Conservation (phyloP, 192 early-diverging fungal species). For the Umbelopsis vinacea region DNA sequence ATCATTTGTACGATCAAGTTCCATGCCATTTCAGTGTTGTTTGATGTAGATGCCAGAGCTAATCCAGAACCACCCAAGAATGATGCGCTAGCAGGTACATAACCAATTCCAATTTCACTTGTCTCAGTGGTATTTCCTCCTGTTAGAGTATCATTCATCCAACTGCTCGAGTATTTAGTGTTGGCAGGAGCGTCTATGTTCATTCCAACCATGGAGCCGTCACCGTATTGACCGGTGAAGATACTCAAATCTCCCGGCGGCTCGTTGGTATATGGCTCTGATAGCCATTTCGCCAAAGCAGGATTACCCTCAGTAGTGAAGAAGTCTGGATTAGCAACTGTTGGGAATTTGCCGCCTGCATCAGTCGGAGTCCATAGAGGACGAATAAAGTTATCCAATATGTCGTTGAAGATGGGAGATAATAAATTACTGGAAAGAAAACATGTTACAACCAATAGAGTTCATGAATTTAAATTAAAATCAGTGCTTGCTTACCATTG, state of each 20-base stretch:
- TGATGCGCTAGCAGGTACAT: constrained; percentile 23
- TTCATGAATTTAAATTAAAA: neutral
- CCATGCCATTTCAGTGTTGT: constrained; percentile 23
- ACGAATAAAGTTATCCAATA: constrained; percentile 22
- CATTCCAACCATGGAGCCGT: constrained; percentile 11
- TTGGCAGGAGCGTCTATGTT: constrained; percentile 20
- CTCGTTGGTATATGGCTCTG: neutral
- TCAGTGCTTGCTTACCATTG: neutral
- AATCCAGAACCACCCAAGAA: constrained; percentile 20
- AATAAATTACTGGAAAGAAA: neutral
- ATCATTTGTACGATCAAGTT: constrained; percentile 23
- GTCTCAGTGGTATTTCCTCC: neutral
- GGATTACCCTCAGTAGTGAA: neutral
- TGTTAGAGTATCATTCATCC: constrained; percentile 1
- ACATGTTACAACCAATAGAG: neutral
- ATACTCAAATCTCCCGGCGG: neutral
- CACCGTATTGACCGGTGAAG: constrained; percentile 12
- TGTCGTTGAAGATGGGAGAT: constrained; percentile 11
- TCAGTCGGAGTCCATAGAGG: constrained; percentile 18
- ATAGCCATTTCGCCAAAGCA: neutral
- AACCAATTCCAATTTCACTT: constrained; percentile 5
- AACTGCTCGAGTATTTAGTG: constrained; percentile 8
- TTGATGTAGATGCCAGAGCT: constrained; percentile 2
- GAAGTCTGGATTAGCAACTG: constrained; percentile 16
- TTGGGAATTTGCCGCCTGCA: neutral